Conservation (phyloP, 2,329 filamentous ascomycete species). For the Aspergillus novoparasiticus region DNA sequence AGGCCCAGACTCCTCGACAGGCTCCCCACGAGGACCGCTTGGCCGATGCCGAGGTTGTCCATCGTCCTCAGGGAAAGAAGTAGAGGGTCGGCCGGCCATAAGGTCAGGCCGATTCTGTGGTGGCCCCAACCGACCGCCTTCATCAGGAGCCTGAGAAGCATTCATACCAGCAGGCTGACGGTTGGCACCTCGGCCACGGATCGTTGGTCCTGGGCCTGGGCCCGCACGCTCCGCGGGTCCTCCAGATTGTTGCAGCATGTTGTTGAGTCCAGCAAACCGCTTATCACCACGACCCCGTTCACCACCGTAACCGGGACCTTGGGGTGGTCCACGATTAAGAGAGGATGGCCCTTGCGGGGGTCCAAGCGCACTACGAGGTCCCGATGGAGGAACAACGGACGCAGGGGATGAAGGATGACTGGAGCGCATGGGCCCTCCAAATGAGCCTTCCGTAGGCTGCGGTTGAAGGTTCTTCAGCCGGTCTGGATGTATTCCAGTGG, state of each 20-base stretch:
- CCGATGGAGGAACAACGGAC: slow-evolving; percentile 40
- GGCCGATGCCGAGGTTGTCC: slow-evolving; percentile 30
- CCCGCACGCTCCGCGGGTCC: slow-evolving; percentile 33
- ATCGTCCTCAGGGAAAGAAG: slow-evolving; percentile 28
- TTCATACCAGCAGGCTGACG: slow-evolving; percentile 37
- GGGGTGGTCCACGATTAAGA: slow-evolving; percentile 38
- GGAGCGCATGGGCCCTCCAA: slow-evolving; percentile 22
- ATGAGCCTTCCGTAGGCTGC: slow-evolving; percentile 27
- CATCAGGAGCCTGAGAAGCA: slow-evolving; percentile 33
- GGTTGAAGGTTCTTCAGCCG: slow-evolving; percentile 50
- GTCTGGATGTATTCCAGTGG: slow-evolving; percentile 57
- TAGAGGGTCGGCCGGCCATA: slow-evolving; percentile 31
- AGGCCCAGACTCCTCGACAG: slow-evolving; percentile 33
- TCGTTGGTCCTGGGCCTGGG: slow-evolving; percentile 38
- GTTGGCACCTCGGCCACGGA: slow-evolving; percentile 43
- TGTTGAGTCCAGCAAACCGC: slow-evolving; percentile 50
- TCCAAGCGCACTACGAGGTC: slow-evolving; percentile 41
- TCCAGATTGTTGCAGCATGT: slow-evolving; percentile 49
- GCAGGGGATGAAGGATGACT: slow-evolving; percentile 29
- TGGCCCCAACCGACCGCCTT: slow-evolving; percentile 20
- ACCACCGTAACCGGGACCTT: slow-evolving; percentile 38
- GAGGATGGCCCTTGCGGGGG: slow-evolving; percentile 40
- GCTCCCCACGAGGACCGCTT: slow-evolving; percentile 35
- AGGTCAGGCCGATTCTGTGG: slow-evolving; percentile 37
- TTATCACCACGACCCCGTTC: slow-evolving; percentile 49